Evolutionary conservation across 164 flowering plant species (phyloP), one percentile per base, ranked within the genome.

Genomic region (Stephania cephalantha): DNA sequence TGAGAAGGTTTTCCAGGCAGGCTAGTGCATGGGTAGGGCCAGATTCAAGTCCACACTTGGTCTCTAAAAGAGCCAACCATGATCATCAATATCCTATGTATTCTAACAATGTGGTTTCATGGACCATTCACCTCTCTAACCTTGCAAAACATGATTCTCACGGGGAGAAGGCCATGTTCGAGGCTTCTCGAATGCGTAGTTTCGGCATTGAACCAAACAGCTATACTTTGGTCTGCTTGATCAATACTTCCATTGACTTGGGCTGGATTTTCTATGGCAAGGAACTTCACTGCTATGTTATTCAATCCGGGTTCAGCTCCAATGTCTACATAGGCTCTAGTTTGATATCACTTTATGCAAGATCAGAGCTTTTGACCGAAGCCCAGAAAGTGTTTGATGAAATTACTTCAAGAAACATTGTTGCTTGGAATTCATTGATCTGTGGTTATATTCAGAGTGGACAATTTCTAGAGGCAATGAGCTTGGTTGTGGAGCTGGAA

Each of bases 351-450:
- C 78, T 84, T 20, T 90, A 90, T 68, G 73, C 74, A 8, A 83
- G 77, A 63, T 76, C 52, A 18, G 86, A 81, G 58, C 78, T 78
- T 0, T 31, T 83, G 18, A 5, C n/a, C 30, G 77, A 81, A 17
- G 94, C 91, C 35, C 85, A 84, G 68, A 70, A 82, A 12, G 8
- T 87, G 89, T 89, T 90, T 73, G 88, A 8, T 70, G 94, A 88
- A 84, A 90, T 86, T 58, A 88, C 90, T 73, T 76, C 83, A 17
- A 89, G 87, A 71, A 85, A 73, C 82, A 71, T 87, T 2, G 89
- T 88, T 73, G 79, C 94, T 74, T 89, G 97, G 92, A 90, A 91
- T 71, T 71, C 91, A 30, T 68, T 90, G 79, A 84, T 91, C 72
- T 86, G 88, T 74, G 91, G 90, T 69, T 84, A 79, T 70, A 85